These are phyloP conservation scores for Backusella macrospora DNA, from an alignment of 192 early-diverging fungal genomes.

Conservation along the genomic window DNA sequence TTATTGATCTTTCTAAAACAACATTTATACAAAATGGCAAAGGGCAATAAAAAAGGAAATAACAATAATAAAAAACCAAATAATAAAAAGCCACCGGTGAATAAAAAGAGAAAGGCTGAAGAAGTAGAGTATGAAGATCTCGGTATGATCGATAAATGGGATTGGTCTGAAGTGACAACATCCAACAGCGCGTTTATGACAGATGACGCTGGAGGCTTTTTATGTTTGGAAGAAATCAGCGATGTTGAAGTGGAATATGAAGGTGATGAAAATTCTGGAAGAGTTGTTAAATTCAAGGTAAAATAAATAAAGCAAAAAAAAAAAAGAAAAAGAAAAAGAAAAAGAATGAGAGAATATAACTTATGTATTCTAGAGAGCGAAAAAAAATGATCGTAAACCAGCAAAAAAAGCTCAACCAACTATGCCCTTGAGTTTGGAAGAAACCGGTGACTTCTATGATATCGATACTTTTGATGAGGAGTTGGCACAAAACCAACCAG, in stretches of 20 bases:
- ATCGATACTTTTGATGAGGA: constrained; percentile 85
- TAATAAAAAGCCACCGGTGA: not conserved
- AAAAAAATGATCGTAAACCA: constrained; percentile 24
- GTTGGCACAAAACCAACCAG: constrained; percentile 20
- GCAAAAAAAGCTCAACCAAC: constrained; percentile 49
- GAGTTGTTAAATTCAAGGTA: constrained; percentile 76
- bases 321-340: too few relatives aligned
- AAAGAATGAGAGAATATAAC: constrained; percentile 20
- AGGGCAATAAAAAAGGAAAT: constrained; percentile 2
- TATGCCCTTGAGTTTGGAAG: constrained; percentile 49
- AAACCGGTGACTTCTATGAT: constrained; percentile 61
- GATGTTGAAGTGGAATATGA: constrained; percentile 81
- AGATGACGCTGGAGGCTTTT: constrained; percentile 79
- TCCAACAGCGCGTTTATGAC: constrained; percentile 53
- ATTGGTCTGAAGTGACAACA: constrained; percentile 59
- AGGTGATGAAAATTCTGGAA: constrained; percentile 61
- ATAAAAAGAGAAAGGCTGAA: constrained; percentile 9
- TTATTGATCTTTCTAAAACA: not conserved
- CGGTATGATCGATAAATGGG: constrained; percentile 50
- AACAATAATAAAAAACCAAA: not conserved
- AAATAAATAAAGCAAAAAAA: not conserved
- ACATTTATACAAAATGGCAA: not conserved
- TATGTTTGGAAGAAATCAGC: constrained; percentile 87
- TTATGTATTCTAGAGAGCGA: constrained; percentile 22
- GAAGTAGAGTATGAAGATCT: constrained; percentile 35